A percentile compares a stretch with the other conserved stretches of the same genome.
These are phyloP conservation scores for Apiosordaria backusii DNA, from an alignment of 495 filamentous ascomycete genomes.

Conservation along the genomic window DNA sequence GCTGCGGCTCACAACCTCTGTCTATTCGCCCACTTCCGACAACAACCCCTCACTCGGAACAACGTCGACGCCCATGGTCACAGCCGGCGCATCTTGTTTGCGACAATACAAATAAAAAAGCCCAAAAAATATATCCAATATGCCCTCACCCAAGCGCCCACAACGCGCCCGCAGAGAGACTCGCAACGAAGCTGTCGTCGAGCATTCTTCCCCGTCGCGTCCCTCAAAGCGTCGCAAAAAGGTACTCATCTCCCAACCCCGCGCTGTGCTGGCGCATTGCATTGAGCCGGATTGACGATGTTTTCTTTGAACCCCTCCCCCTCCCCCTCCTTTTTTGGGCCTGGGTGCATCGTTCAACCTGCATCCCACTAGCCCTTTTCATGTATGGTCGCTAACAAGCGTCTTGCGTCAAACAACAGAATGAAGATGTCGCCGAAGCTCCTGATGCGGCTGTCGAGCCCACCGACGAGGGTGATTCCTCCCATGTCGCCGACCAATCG, in stretches of 20 bases:
- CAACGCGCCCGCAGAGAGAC: slow-evolving; percentile 40
- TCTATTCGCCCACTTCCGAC: background rate
- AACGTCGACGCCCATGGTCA: background rate
- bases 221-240: slow-evolving; percentile 73
- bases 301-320: slow-evolving; percentile 3
- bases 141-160: slow-evolving; percentile 45
- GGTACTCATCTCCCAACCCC: slow-evolving; percentile 45
- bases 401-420: slow-evolving; percentile 14
- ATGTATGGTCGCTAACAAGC: slow-evolving; percentile 9
- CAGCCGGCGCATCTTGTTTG: background rate
- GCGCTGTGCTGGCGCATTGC: slow-evolving; percentile 16
- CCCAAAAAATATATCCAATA: slow-evolving; percentile 16
- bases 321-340: slow-evolving; percentile 12
- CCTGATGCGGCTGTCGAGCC: slow-evolving; percentile 20
- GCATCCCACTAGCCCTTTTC: background rate
- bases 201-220: slow-evolving; percentile 64
- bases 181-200: slow-evolving; percentile 38
- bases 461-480: slow-evolving; percentile 42
- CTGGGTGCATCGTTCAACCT: background rate
- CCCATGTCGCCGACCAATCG: slow-evolving; percentile 47
- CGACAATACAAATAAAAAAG: slow-evolving; percentile 1
- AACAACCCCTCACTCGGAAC: background rate
- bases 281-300: background rate
- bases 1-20: background rate
- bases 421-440: slow-evolving; percentile 22